These are phyloP conservation scores for Kodamaea anthophila DNA, from an alignment of 1,139 yeast species.

Conservation along the genomic window DNA sequence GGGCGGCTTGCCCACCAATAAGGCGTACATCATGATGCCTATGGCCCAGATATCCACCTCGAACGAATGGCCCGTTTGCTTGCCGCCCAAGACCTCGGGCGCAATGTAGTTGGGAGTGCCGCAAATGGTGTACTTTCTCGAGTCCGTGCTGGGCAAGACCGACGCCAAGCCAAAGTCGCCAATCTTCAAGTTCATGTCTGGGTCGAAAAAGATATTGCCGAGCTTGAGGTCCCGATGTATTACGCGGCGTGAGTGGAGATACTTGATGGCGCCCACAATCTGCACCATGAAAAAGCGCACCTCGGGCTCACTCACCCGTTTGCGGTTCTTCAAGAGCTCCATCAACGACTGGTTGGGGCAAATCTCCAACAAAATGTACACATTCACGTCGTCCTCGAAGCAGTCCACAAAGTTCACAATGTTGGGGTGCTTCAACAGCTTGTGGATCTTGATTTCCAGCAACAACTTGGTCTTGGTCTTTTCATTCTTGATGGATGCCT, in stretches of 20 bases:
- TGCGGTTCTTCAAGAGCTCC: slow-evolving; percentile 85
- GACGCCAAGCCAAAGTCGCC: slow-evolving; percentile 98
- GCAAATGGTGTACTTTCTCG: slow-evolving; percentile 86
- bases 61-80: slow-evolving; percentile 81
- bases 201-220: slow-evolving; percentile 91
- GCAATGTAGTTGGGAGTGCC: slow-evolving; percentile 98
- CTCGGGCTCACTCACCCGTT: slow-evolving; percentile 82
- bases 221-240: slow-evolving; percentile 92
- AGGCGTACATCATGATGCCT: slow-evolving; percentile 91
- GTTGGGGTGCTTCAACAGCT: slow-evolving; percentile 81
- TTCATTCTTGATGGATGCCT: slow-evolving; percentile 84
- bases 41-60: slow-evolving; percentile 97
- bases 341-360: slow-evolving; percentile 90
- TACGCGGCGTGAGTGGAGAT: slow-evolving; percentile 88
- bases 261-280: slow-evolving; percentile 87
- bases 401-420: slow-evolving; percentile 90
- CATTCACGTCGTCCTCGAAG: slow-evolving; percentile 91
- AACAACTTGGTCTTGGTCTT: slow-evolving; percentile 85
- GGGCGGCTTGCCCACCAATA: slow-evolving; percentile 91
- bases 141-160: slow-evolving; percentile 58
- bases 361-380: slow-evolving; percentile 85
- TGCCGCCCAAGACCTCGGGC: slow-evolving; percentile 91
- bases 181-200: slow-evolving; percentile 84
- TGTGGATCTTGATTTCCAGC: slow-evolving; percentile 93
- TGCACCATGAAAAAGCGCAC: slow-evolving; percentile 88